Conservation (phyloP, 306 rosid genomes). For the Carpinus viminea region DNA sequence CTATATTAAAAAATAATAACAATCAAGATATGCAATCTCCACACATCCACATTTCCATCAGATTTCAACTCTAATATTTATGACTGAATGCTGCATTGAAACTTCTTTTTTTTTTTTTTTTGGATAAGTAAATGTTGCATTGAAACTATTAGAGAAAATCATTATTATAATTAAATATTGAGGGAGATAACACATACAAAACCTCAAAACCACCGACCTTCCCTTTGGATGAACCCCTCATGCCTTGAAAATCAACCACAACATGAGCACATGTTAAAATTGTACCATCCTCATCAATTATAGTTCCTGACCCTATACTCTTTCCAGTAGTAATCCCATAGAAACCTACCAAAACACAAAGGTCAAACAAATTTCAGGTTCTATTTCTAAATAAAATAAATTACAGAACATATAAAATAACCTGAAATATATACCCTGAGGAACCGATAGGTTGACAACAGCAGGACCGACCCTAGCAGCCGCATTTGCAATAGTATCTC, state of each 20-base stretch:
- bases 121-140: background rate
- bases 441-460: slow-evolving; percentile 73
- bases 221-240: slow-evolving; percentile 53
- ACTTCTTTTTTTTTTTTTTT: no score
- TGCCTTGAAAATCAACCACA: slow-evolving; percentile 64
- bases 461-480: slow-evolving; percentile 85
- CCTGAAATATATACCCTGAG: slow-evolving; percentile 45
- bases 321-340: slow-evolving; percentile 48
- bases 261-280: slow-evolving; percentile 91
- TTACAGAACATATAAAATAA: slow-evolving; percentile 1
- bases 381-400: background rate
- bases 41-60: background rate
- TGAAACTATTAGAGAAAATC: slow-evolving; percentile 8
- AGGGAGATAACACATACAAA: background rate
- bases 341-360: slow-evolving; percentile 39
- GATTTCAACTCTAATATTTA: slow-evolving; percentile 8
- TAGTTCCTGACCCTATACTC: slow-evolving; percentile 82
- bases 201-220: slow-evolving; percentile 54
- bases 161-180: background rate
- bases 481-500: slow-evolving; percentile 81
- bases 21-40: no score
- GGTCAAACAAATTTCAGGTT: background rate
- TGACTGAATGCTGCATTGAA: background rate
- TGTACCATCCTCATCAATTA: slow-evolving; percentile 78
- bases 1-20: no score